Percentiles rank a stretch among this genome's conserved stretches.
Conservation (phyloP, 2,329 filamentous ascomycete genomes). For the Microascus cirrosus region DNA sequence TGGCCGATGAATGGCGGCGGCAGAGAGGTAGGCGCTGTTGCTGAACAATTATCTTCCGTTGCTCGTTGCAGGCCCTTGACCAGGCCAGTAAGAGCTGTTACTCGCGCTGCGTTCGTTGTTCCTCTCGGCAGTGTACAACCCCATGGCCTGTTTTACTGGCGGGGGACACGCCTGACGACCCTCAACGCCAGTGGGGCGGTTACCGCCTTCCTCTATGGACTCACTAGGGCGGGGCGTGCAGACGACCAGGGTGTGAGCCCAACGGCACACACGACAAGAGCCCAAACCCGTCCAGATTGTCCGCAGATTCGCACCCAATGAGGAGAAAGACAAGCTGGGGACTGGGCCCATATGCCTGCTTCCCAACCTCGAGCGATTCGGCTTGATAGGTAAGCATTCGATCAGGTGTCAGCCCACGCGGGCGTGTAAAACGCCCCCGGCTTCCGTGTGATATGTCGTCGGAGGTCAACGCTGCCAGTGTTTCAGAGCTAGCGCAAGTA, state of each 20-base stretch:
- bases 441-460: not conserved
- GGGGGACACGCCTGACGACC: not conserved
- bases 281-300: not conserved
- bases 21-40: not conserved
- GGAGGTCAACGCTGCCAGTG: not conserved
- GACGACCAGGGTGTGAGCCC: not conserved
- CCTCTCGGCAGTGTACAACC: not conserved
- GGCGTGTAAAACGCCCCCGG: not conserved
- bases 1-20: slow-evolving; percentile 1
- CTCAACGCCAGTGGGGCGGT: too few relatives aligned
- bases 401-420: not conserved
- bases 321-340: not conserved
- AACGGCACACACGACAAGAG: not conserved
- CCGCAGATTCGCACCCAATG: not conserved
- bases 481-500: not conserved
- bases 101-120: not conserved
- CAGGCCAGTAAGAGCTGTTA: not conserved
- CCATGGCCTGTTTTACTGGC: not conserved
- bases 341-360: not conserved
- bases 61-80: not conserved
- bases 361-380: not conserved
- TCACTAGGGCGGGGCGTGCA: not conserved
- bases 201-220: too few relatives aligned
- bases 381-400: not conserved
- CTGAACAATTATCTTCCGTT: not conserved